A percentile compares a stretch with the other conserved stretches of the same genome.
Conservation (phyloP, 257 asterid genomes). For the Fraxinus cuspidata region DNA sequence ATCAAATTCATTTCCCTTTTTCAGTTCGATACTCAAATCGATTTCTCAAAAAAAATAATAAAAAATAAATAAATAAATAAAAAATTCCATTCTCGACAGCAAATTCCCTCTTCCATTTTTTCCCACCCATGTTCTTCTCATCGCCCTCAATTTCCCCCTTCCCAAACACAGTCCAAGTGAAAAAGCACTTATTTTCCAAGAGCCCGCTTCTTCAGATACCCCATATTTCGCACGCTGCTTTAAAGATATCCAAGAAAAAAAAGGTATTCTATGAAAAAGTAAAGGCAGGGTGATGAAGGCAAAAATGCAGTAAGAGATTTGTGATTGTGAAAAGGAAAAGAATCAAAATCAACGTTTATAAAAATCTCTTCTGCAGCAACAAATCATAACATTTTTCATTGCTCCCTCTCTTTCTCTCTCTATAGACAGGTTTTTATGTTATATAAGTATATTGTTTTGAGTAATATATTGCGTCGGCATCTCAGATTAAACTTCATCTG, state of each 20-base stretch:
- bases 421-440: not conserved
- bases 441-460: not conserved
- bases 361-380: constrained; percentile 12
- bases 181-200: not conserved
- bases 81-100: too few relatives aligned
- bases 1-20: too few relatives aligned
- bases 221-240: constrained; percentile 41
- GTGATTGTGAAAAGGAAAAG: not conserved
- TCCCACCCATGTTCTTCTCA: not conserved
- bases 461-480: constrained; percentile 20
- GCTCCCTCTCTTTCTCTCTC: constrained; percentile 25
- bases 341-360: constrained; percentile 5
- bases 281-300: constrained; percentile 4
- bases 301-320: constrained; percentile 19
- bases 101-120: too few relatives aligned
- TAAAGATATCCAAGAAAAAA: constrained; percentile 3
- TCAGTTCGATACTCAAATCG: too few relatives aligned
- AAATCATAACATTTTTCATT: constrained; percentile 13
- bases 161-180: not conserved
- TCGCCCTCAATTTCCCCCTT: not conserved
- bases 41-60: too few relatives aligned
- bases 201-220: constrained; percentile 50
- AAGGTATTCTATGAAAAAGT: constrained; percentile 1
- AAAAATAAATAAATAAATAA: too few relatives aligned
- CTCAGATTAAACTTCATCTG: constrained; percentile 30